Evolutionary conservation across 108 stramenopile genomes (phyloP), one percentile per base, ranked within the genome.

Genomic region (Schizochytrium sp.): DNA sequence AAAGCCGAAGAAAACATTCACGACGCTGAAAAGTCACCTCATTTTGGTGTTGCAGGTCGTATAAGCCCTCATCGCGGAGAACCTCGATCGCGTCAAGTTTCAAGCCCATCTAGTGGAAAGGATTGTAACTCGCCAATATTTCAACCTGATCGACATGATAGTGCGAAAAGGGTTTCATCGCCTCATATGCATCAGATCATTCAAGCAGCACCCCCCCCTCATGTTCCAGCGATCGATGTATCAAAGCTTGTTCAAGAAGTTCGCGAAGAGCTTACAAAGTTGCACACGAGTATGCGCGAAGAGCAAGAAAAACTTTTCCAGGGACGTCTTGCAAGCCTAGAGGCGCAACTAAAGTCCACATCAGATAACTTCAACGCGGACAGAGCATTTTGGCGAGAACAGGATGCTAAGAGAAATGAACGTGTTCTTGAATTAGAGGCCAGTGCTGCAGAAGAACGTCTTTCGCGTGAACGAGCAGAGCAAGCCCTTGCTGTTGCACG

Each of bases 391-490:
- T 44, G 64, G 42, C 10, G 7, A 7, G 7, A 38, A 7, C 19
- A 69, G 28, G 64, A 69, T 38, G 8, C 28, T 5, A 69, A 15
- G 28, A 1, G 42, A 8, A 69, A 69, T 38, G 15, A 38, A 8
- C 64, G 64, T 5, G 44, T 69, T 15, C 44, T 38, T 44, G 64
- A 69, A 15, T 44, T 69, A 38, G 64, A 69, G 28, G 64, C 64
- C 8, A 44, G 10, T 44, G 40, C 64, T 38, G 64, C 44, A 38
- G 42, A 44, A 7, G 64, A 69, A 44, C 64, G 44, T 38, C 64
- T 44, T 38, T 38, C 64, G 64, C 64, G 64, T 44, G 64, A 69
- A 3, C 64, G 64, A 38, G 64, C 64, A 38, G 64, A 69, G 28
- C 28, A 10, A 38, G 12, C 64, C 42, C 64, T 69, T 15, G 15